Evolutionary conservation across 306 rosid genomes (phyloP).

Genomic region (Vigna angularis): DNA sequence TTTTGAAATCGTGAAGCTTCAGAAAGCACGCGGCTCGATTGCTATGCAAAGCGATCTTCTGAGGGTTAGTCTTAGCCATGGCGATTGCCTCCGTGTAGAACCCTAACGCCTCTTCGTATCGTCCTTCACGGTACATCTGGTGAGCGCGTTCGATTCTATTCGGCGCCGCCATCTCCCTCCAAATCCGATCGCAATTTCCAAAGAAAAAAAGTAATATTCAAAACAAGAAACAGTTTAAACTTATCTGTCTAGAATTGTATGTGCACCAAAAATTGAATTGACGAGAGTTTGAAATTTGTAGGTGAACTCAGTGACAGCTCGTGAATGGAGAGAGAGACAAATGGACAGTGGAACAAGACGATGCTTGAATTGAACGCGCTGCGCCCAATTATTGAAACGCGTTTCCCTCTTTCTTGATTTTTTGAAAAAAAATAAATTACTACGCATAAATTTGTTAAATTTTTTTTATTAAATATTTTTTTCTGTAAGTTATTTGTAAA

Average conservation of each 20-base stretch:
- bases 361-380: slow-evolving; percentile 12
- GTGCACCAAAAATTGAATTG: background rate
- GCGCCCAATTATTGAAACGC: slow-evolving; percentile 22
- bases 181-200: slow-evolving; percentile 12
- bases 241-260: background rate
- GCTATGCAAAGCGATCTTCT: slow-evolving; percentile 83
- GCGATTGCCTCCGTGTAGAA: slow-evolving; percentile 84
- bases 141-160: slow-evolving; percentile 89
- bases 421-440: no score
- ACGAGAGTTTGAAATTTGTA: background rate
- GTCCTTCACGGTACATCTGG: slow-evolving; percentile 84
- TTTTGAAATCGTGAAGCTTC: slow-evolving; percentile 83
- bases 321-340: background rate
- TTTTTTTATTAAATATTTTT: no score
- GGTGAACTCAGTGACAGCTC: background rate
- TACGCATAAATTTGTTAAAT: no score
- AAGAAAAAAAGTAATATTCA: background rate
- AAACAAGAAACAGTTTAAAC: background rate
- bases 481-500: no score
- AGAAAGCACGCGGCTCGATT: slow-evolving; percentile 92
- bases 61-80: slow-evolving; percentile 75
- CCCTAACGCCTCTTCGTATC: slow-evolving; percentile 77
- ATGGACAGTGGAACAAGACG: background rate
- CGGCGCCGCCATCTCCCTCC: slow-evolving; percentile 68
- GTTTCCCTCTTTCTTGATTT: background rate